Percentiles rank a stretch among this genome's conserved stretches.
These are phyloP conservation scores for Coemansia javaensis DNA, from an alignment of 192 early-diverging fungal genomes.

Conservation along the genomic window DNA sequence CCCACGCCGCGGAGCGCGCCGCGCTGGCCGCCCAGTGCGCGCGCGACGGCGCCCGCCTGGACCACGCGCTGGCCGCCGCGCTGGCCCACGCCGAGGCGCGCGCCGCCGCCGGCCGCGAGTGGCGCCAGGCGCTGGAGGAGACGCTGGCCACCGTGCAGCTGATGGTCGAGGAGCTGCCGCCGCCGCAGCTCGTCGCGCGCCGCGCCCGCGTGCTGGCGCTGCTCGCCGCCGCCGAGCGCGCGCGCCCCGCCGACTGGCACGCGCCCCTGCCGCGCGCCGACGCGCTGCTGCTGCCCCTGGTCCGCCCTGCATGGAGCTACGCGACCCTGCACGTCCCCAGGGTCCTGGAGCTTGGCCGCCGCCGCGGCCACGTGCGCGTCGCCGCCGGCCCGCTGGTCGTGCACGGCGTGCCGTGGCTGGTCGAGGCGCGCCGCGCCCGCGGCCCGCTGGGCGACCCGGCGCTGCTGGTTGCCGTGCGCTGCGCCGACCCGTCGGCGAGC, in stretches of 20 bases:
- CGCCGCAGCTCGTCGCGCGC: conserved; percentile 26
- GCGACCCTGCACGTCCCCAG: conserved; percentile 10
- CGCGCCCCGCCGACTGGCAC: conserved; percentile 17
- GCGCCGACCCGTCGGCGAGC: conserved; percentile 12
- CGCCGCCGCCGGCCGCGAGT: conserved; percentile 3
- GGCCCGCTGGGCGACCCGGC: conserved; percentile 25
- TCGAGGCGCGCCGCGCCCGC: conserved; percentile 21
- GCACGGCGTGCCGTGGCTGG: conserved; percentile 30
- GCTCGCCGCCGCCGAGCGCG: conserved; percentile 1
- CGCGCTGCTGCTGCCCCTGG: conserved; percentile 1
- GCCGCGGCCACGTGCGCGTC: conserved; percentile 44
- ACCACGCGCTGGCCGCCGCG: background rate
- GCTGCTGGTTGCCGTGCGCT: conserved; percentile 12
- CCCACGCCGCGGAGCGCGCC: conserved; percentile 7
- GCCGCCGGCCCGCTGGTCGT: conserved; percentile 14
- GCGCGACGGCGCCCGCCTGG: background rate
- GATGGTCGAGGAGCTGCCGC: conserved; percentile 38
- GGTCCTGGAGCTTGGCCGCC: conserved; percentile 32
- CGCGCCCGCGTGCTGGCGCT: conserved; percentile 14
- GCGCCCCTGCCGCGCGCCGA: background rate
- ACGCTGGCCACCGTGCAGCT: conserved; percentile 23
- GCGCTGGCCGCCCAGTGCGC: conserved; percentile 3
- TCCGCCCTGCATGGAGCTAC: conserved; percentile 2
- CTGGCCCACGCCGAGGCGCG: background rate
- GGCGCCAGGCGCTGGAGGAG: conserved; percentile 27